Evolutionary conservation across 352 stramenopile species (phyloP), one percentile per base, ranked within the genome.

Genomic region (Peronosclerospora sorghi): DNA sequence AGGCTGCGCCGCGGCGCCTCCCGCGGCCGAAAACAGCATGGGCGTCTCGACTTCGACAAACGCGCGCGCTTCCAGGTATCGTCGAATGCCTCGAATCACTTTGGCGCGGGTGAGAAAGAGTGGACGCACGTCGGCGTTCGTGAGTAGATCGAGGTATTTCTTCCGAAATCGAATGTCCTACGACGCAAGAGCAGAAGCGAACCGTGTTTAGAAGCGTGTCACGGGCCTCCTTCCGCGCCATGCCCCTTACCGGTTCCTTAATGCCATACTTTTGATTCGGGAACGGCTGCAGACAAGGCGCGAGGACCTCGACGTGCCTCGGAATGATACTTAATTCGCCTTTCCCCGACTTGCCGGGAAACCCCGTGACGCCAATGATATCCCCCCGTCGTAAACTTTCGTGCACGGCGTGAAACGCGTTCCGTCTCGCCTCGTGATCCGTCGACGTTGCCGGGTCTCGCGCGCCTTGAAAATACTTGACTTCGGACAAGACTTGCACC

Each of bases 121-220:
- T 14, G 90, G 62, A 8, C 90, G 78, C 32, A 96, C 85, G 10
- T 88, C 79, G 5, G 81, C 67, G 52, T 98, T 99, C 24, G 97
- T 91, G 46, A 99, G 95, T 20, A 99, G 57, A 68, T 99, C 96
- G 20, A 99, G 74, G 58, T 99, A 99, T 41, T 97, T 89, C 75
- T 98, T 94, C 24, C 96, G 83, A 56, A 98, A 99, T 18, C 95
- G 85, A 19, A 96, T 97, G 63, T 99, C 95, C 78, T 97, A 56
- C 93, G 77, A 56, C 69, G 28, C 62, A 68, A 30, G 59, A 5
- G 9, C n/a, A 13, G 2, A 5, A 34, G 28, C 4, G 10, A 34
- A n/a, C 28, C 28, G 8, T 13, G 6, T 10, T 30, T n/a, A 13
- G 13, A 15, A 34, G 28, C 15, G 5, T 34, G 28, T n/a, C 13